These are phyloP conservation scores for Trichosporon inkin DNA, from an alignment of 1,284 basidiomycete species.

Conservation along the genomic window DNA sequence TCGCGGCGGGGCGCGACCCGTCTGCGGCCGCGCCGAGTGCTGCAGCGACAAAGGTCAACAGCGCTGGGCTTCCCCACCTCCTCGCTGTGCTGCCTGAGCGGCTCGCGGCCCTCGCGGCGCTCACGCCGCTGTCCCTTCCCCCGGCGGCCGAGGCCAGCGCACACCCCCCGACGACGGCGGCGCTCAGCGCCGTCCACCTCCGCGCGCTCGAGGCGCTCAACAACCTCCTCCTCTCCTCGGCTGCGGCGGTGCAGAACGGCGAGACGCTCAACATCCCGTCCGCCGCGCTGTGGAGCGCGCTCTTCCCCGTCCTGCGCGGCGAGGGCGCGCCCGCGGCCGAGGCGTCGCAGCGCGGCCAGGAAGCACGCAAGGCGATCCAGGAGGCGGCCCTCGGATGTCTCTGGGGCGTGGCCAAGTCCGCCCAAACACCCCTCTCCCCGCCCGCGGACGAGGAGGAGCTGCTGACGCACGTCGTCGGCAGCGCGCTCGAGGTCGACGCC, in stretches of 20 bases:
- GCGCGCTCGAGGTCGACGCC: slow-evolving; percentile 53
- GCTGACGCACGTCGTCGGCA: slow-evolving; percentile 61
- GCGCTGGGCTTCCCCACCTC: slow-evolving; percentile 41
- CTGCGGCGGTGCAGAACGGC: slow-evolving; percentile 26
- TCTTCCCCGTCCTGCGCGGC: slow-evolving; percentile 66
- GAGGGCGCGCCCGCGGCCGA: slow-evolving; percentile 30
- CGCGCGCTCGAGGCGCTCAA: slow-evolving; percentile 84
- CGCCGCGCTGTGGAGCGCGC: slow-evolving; percentile 63
- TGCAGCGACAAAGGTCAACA: slow-evolving; percentile 38
- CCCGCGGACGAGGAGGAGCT: slow-evolving; percentile 55
- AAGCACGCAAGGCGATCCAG: slow-evolving; percentile 46
- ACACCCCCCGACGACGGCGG: slow-evolving; percentile 80
- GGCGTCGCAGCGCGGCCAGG: slow-evolving; percentile 44
- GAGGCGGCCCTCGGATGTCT: slow-evolving; percentile 49
- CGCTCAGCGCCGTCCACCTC: slow-evolving; percentile 72
- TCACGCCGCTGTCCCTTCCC: slow-evolving; percentile 74
- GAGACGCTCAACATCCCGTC: slow-evolving; percentile 53
- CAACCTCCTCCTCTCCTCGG: slow-evolving; percentile 73
- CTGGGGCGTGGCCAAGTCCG: slow-evolving; percentile 50
- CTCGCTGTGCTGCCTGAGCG: slow-evolving; percentile 56
- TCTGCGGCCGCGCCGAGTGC: slow-evolving; percentile 26
- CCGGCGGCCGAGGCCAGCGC: slow-evolving; percentile 62
- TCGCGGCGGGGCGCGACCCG: slow-evolving; percentile 46
- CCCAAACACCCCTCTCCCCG: slow-evolving; percentile 15
- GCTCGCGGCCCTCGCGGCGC: slow-evolving; percentile 64